Percentiles rank a stretch among this genome's conserved stretches.
Conservation (phyloP, 495 filamentous ascomycete species). For the Zalerion maritima region DNA sequence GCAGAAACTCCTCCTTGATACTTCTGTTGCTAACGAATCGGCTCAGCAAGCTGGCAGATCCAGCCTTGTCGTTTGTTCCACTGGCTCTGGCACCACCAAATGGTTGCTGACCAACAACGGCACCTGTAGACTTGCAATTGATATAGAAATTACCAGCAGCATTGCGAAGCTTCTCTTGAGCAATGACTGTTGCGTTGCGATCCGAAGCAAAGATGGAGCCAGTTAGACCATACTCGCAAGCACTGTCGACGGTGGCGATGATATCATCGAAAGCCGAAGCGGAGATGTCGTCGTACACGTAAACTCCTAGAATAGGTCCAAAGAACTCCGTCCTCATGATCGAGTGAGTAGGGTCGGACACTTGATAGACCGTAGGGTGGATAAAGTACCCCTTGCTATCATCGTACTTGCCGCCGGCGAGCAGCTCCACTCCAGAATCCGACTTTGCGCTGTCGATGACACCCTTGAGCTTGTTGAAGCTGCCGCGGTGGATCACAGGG, state of each 20-base stretch:
- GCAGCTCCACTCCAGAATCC: conserved; percentile 45
- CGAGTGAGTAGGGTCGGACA: conserved; percentile 43
- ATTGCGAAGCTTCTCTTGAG: conserved; percentile 61
- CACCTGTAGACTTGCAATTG: conserved; percentile 87
- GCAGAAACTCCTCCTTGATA: conserved; percentile 80
- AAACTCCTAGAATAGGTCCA: conserved; percentile 53
- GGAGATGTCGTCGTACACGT: conserved; percentile 54
- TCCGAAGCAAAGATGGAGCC: conserved; percentile 67
- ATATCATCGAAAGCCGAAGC: conserved; percentile 43
- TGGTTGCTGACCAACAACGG: conserved; percentile 84
- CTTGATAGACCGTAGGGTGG: conserved; percentile 55
- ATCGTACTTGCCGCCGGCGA: conserved; percentile 58
- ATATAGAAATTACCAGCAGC: conserved; percentile 83
- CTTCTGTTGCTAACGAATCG: conserved; percentile 73
- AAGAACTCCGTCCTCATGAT: conserved; percentile 64
- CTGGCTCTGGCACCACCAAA: conserved; percentile 78
- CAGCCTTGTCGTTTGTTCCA: conserved; percentile 88
- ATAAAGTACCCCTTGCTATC: conserved; percentile 54
- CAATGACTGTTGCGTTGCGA: conserved; percentile 47
- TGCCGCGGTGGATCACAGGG: conserved; percentile 59
- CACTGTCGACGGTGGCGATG: conserved; percentile 43
- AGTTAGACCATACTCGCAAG: conserved; percentile 64
- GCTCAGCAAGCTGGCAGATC: conserved; percentile 56
- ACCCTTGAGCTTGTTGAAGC: conserved; percentile 54
- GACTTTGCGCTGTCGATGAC: conserved; percentile 54